Conservation (phyloP, 2,329 filamentous ascomycete species). For the Tolypocladium pustulatum region DNA sequence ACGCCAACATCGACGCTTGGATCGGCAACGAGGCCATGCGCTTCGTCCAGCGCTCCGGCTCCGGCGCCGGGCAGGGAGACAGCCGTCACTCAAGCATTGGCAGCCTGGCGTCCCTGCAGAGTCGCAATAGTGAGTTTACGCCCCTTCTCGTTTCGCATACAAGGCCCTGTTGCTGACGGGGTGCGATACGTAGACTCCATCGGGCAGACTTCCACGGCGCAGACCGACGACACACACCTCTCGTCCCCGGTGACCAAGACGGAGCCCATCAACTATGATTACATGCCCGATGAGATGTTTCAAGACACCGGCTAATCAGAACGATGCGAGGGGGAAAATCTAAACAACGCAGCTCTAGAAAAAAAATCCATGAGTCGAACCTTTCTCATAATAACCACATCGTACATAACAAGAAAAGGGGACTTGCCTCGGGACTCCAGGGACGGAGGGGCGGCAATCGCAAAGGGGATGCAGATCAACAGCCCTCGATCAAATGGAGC, state of each 20-base stretch:
- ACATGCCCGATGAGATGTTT: slow-evolving; percentile 25
- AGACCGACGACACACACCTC: neutral
- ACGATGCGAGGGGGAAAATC: neutral
- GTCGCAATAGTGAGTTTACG: neutral
- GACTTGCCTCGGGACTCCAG: neutral
- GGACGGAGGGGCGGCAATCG: neutral
- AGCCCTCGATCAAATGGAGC: neutral
- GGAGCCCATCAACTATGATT: slow-evolving; percentile 20
- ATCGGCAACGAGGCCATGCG: slow-evolving; percentile 38
- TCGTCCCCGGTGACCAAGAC: neutral
- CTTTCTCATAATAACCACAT: neutral
- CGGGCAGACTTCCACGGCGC: neutral
- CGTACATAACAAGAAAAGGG: neutral
- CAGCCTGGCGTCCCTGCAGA: neutral
- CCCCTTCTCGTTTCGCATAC: neutral
- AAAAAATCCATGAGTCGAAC: neutral
- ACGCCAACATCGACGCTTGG: slow-evolving; percentile 43
- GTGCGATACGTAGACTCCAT: neutral
- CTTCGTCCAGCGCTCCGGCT: slow-evolving; percentile 26
- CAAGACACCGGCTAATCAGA: slow-evolving; percentile 2
- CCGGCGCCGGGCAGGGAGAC: neutral
- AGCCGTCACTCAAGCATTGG: slow-evolving; percentile 3
- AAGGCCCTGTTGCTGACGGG: neutral
- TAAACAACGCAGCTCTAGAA: neutral
- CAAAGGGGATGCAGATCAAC: neutral